Conservation (phyloP, 1,139 yeast species). For the Chernovozyma sophiae-reginae region DNA sequence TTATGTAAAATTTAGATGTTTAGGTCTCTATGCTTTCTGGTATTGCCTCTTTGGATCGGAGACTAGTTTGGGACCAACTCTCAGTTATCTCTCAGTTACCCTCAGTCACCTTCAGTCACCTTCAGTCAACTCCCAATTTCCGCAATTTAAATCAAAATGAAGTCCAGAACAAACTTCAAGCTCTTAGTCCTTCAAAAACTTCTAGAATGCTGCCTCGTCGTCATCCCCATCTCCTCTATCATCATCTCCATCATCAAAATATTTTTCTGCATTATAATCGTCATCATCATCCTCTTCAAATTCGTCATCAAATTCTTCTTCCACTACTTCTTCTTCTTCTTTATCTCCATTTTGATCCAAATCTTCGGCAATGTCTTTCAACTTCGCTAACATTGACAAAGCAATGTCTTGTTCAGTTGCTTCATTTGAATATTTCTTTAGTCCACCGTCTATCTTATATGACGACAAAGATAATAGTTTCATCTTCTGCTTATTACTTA, state of each 20-base stretch:
- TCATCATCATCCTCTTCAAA: constrained; percentile 68
- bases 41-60: too few species aligned
- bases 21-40: too few species aligned
- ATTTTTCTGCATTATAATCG: constrained; percentile 52
- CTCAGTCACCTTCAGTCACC: too few species aligned
- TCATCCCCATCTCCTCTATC: constrained; percentile 74
- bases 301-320: constrained; percentile 51
- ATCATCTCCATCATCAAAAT: constrained; percentile 71
- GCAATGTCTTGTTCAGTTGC: constrained; percentile 25
- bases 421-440: constrained; percentile 28
- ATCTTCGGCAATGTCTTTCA: constrained; percentile 58
- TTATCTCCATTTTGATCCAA: constrained; percentile 41
- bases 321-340: constrained; percentile 42
- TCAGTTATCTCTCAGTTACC: too few species aligned
- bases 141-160: too few species aligned
- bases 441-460: constrained; percentile 46
- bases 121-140: too few species aligned
- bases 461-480: constrained; percentile 51
- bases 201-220: constrained; percentile 74
- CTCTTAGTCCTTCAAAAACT: too few species aligned
- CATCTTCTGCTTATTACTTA: constrained; percentile 49
- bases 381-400: constrained; percentile 49
- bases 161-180: too few species aligned
- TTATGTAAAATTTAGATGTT: too few species aligned
- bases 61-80: too few species aligned